Evolutionary conservation across 306 rosid species (phyloP).

Genomic region (Trifolium fragiferum): DNA sequence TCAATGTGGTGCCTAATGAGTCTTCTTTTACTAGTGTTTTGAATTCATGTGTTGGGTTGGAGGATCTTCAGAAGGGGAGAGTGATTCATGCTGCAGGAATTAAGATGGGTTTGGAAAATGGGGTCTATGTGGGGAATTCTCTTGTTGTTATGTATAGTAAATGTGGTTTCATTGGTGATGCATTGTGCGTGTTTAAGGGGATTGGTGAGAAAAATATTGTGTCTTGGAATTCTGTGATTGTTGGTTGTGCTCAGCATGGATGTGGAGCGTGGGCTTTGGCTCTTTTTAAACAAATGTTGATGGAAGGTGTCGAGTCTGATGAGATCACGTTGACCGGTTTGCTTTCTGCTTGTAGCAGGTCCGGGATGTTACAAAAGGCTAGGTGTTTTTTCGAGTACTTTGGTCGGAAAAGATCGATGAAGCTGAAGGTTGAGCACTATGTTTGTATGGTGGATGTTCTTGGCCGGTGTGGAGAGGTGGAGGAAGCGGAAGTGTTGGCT

Average conservation of each 20-base stretch:
- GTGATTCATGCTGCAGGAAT: conserved; percentile 53
- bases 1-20: conserved; percentile 64
- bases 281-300: conserved; percentile 70
- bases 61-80: conserved; percentile 72
- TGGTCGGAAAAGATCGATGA: conserved; percentile 38
- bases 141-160: conserved; percentile 80
- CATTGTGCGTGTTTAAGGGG: conserved; percentile 58
- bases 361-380: conserved; percentile 79
- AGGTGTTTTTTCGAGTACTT: conserved; percentile 63
- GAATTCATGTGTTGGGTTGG: conserved; percentile 83
- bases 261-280: conserved; percentile 62
- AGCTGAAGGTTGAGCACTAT: conserved; percentile 72
- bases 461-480: conserved; percentile 74
- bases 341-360: conserved; percentile 84
- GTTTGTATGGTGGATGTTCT: conserved; percentile 80
- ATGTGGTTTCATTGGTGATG: conserved; percentile 71
- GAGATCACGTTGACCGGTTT: conserved; percentile 82
- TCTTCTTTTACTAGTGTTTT: conserved; percentile 85
- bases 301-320: conserved; percentile 56
- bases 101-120: conserved; percentile 66
- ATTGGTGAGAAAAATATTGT: conserved; percentile 63
- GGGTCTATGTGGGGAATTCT: conserved; percentile 71
- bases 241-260: conserved; percentile 87
- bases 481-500: conserved; percentile 73
- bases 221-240: conserved; percentile 77